Base-by-base conservation (phyloP, 176 grass and related monocot genomes). In the Oropetium thomaeum region DNA sequence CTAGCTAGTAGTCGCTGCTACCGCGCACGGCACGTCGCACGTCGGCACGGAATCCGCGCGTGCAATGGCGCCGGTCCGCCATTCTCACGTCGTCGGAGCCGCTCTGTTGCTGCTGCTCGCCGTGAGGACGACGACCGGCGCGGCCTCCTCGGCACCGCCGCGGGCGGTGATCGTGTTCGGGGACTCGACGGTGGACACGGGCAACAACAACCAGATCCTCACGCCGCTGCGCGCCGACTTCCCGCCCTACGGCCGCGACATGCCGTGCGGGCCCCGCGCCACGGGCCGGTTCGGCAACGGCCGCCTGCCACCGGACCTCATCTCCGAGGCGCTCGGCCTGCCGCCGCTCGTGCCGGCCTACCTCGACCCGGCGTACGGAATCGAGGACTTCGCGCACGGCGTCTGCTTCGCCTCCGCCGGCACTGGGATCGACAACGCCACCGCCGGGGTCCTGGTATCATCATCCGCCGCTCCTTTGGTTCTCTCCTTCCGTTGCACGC, bases 401-500 rank as follows among this genome's bases (percentile, higher is more conserved):
- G 95, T 94, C 70, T 87, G 84, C 77, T 98, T 98, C 71, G 95
- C 95, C 53, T 98, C 95, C 43, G 91, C 91, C 26, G 91, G 95
- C 45, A 94, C 89, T 41, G 91, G 95, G 10, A 91, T 98, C 67
- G 95, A 98, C 86, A 87, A 61, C 71, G 65, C 77, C 81, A 98
- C 95, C 65, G 90, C 95, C 34, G 43, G 67, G 65, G 83, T 92
- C 44, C 48, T 98, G 83, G 95, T 98, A 90, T 25, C n/a, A 10
- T 26, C 9, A 26, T 11, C 22, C 8, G 14, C 51, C 7, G 20
- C 51, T n/a, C 12, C 2, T 14, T n/a, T n/a, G n/a, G 11, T 5
- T 19, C 6, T 1, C 52, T 10, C 2, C 22, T 26, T 9, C 4
- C 22, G 5, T 41, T 41, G 39, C 39, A 41, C 39, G 7, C 0